Percentiles rank a stretch among this genome's conserved stretches.
Conservation (phyloP, 1,139 yeast genomes). For the Taphrina communis region DNA sequence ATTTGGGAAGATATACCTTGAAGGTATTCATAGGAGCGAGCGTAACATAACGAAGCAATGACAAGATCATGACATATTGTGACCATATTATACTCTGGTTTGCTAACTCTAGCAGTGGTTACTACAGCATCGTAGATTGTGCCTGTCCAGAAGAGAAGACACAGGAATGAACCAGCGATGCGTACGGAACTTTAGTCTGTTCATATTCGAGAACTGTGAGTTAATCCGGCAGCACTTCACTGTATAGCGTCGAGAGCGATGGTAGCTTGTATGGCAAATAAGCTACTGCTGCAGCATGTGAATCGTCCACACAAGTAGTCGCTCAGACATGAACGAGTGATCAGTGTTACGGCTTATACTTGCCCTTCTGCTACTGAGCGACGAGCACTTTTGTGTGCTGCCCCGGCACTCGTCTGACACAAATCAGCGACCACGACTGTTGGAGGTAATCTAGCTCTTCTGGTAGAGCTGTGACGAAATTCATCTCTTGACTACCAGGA, state of each 20-base stretch:
- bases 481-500: too few relatives aligned
- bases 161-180: too few relatives aligned
- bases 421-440: background rate
- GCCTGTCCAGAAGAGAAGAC: too few relatives aligned
- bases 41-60: slow-evolving; percentile 7
- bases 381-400: background rate
- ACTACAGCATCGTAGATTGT: background rate
- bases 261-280: background rate
- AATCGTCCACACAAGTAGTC: too few relatives aligned
- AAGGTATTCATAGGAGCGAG: background rate
- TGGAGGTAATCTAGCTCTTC: background rate
- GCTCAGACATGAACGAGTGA: background rate
- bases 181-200: too few relatives aligned
- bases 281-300: background rate
- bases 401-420: background rate
- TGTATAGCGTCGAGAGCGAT: background rate
- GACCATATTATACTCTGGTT: background rate
- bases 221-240: background rate
- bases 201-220: too few relatives aligned
- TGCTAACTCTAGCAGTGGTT: background rate
- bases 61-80: background rate
- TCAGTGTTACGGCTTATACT: background rate
- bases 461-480: too few relatives aligned
- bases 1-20: background rate
- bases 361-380: background rate